Evolutionary conservation across 352 stramenopile species (phyloP), one percentile per base, ranked within the genome.

Genomic region (Phytophthora tubulina): DNA sequence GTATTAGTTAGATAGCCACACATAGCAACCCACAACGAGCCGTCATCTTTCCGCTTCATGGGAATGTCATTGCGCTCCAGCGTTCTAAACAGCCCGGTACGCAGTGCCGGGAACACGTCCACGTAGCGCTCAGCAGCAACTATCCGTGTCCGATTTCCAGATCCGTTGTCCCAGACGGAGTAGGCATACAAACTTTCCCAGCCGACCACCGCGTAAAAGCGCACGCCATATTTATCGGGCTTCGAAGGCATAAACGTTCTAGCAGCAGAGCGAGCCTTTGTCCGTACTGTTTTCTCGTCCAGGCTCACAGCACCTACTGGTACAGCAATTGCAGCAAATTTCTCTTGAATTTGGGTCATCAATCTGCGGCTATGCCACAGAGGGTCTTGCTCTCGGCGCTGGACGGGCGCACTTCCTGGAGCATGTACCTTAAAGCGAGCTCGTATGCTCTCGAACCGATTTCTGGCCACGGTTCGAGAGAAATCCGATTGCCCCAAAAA

Each of bases 371-470:
- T 61, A 30, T 60, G 49, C 48, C 60, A 67, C 7, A 67, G 11
- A 21, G 49, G 60, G 30, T 67, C 49, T 31, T 48, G 39, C 21
- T 48, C 39, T 7, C 38, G 38, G 5, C 7, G 38, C 38, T 44
- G 9, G 3, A 56, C 41, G 6, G 39, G 31, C 1, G 62, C 50
- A 5, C 39, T 53, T 27, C 11, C 42, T 4, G 61, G 51, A 6
- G 61, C 39, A 42, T 62, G 63, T 4, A 63, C 33, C 52, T 63
- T 42, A n/a, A 59, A 63, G 3, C 52, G 45, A 1, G 45, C 45
- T 48, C 53, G 46, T 30, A 70, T 64, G 3, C 6, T 56, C 30
- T 65, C 30, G 30, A 63, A 65, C 0, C 54, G 27, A 60, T 64
- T 65, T 35, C 54, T 15, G 1, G 50, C 11, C 51, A 56, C 62